Evolutionary conservation across 2,329 filamentous ascomycete genomes (phyloP), one percentile per base, ranked within the genome.

Genomic region (Aureobasidium subglaciale): DNA sequence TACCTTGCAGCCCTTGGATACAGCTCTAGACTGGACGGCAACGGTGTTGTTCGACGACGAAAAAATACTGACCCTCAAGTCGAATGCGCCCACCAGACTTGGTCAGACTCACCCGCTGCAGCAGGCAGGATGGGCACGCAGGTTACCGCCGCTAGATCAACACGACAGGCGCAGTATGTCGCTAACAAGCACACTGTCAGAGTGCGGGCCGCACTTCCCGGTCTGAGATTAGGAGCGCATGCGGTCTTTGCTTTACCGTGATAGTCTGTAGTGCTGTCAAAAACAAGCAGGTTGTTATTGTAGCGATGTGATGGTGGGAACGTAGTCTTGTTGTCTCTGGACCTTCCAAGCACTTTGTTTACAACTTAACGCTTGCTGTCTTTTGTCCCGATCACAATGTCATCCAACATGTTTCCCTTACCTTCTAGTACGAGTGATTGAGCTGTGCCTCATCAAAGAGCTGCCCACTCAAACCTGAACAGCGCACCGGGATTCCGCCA

Each of bases 381-480:
- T 38, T 34, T 16, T 38, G 20, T 18, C 11, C 13, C 10, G 2
- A 18, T 38, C 46, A 32, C 46, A 38, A 15, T 13, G 22, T 7
- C 2, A 40, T 13, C 29, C 35, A 52, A 52, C 25, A 20, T 18
- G 41, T 32, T 25, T 25, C 41, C 34, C 48, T 41, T 41, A 32
- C 48, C 34, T 40, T 29, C 15, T 29, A 3, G 16, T 38, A 20
- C 34, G 30, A 50, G 34, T 20, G 11, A 9, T 29, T 38, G 6
- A 38, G 27, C 34, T 50, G 32, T 50, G 48, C 34, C 22, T 41
- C 45, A 25, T 20, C 20, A 35, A 35, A 37, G 8, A 41, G n/a
- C 35, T 41, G 35, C 35, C 48, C 48, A 52, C 48, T 52, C 48
- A 52, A 30, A 32, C 30, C 15, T 11, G 48, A 41, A 52, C 48